phyloP scores from a whole-genome alignment of 2,329 filamentous ascomycete genomes.

The Rosellinia necatrix region DNA sequence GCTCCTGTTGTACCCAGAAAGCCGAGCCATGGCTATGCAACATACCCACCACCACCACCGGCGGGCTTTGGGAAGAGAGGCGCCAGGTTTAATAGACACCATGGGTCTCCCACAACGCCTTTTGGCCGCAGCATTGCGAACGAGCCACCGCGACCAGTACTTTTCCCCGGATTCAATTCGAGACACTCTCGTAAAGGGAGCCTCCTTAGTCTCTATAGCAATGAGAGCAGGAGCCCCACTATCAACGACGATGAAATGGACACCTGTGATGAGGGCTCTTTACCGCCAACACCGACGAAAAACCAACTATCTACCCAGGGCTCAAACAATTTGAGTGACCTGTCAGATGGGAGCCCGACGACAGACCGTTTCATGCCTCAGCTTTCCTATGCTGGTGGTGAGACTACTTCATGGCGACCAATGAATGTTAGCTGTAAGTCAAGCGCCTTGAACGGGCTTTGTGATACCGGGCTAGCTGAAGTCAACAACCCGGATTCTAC shows the following conservation, averaged over 20 bases:
- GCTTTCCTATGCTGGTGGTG: constrained; percentile 48
- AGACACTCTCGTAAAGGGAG: constrained; percentile 63
- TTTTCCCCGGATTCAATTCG: constrained; percentile 64
- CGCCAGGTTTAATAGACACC: constrained; percentile 68
- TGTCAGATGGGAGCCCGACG: constrained; percentile 53
- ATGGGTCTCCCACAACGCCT: constrained; percentile 80
- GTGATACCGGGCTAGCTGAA: constrained; percentile 24
- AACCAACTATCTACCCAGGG: constrained; percentile 52
- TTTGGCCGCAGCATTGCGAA: constrained; percentile 67
- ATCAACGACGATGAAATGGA: constrained; percentile 44
- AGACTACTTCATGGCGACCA: constrained; percentile 32
- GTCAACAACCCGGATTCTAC: constrained; percentile 33
- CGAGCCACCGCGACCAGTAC: constrained; percentile 64
- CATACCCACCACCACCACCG: constrained; percentile 60
- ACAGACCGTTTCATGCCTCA: constrained; percentile 50
- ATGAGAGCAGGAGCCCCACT: constrained; percentile 66
- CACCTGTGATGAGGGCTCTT: constrained; percentile 62
- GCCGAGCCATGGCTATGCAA: constrained; percentile 69
- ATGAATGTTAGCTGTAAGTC: constrained; percentile 50
- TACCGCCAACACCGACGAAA: constrained; percentile 95
- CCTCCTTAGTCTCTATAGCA: constrained; percentile 79
- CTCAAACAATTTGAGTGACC: constrained; percentile 41
- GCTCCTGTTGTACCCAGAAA: constrained; percentile 19
- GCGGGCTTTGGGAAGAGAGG: constrained; percentile 64
- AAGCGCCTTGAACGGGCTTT: constrained; percentile 34